Evolutionary conservation across 2,329 filamentous ascomycete species (phyloP), one percentile per base, ranked within the genome.

Genomic region (Alternaria longipes): DNA sequence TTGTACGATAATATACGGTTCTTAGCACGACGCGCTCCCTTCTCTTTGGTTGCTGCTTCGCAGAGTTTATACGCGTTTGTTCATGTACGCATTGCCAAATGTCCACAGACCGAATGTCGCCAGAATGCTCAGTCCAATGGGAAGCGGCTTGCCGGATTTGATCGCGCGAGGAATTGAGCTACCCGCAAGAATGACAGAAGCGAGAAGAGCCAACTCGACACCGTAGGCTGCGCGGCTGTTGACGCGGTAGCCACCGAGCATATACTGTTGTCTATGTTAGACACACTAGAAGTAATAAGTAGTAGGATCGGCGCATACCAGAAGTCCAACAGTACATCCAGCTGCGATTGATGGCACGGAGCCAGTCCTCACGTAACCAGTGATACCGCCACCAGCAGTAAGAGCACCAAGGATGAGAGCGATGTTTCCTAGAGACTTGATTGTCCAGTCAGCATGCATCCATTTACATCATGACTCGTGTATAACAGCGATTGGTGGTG

Each of bases 281-380:
- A 58, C n/a, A 47, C 14, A 20, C 14, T 41, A 22, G 20, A 26
- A 18, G n/a, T 30, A 4, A 22, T 36, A 8, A 7, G 26, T 20
- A 9, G 16, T 24, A 20, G 40, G 16, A n/a, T 26, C 22, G 56
- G 36, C 22, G 69, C 75, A 24, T 82, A 86, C 84, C 61, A 92
- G 81, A 16, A 84, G 81, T 46, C 95, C 95, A 67, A 99, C 93
- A 34, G 90, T 89, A 68, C 92, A 84, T 54, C 95, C 95, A 14
- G 95, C 95, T 12, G 87, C 89, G 69, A 98, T 85, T 12, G 93
- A 97, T 38, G 94, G 94, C 51, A 97, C 79, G 24, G 94, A 98
- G 60, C 92, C 87, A 0, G 94, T 95, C 77, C 90, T 89, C 45
- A 90, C 84, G 81, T 93, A 99, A 75, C 95, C 95, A 75, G 91